Evolutionary conservation across 768 basidiomycete genomes (phyloP).

Genomic region (Cystobasidium tubakii): DNA sequence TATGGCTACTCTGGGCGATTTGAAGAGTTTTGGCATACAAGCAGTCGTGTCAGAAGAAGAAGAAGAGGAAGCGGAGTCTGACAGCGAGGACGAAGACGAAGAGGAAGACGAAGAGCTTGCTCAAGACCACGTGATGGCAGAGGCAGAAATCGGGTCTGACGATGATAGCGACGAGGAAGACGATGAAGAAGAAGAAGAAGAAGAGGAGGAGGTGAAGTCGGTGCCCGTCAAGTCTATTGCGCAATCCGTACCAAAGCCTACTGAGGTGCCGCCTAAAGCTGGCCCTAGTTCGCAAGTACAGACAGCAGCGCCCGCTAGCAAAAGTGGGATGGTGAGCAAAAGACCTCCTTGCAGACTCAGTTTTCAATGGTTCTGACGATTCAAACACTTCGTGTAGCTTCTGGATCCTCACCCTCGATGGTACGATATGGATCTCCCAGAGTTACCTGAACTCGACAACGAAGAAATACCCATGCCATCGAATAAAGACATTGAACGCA

Average conservation of each 20-base stretch:
- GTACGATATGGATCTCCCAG: constrained; percentile 32
- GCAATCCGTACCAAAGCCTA: neutral
- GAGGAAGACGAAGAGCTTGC: neutral
- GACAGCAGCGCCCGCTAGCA: neutral
- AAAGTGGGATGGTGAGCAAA: constrained; percentile 32
- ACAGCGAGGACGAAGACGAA: neutral
- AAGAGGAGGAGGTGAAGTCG: neutral
- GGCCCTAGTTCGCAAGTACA: neutral
- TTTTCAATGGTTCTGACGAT: too few species aligned
- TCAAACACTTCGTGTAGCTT: neutral
- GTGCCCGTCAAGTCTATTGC: neutral
- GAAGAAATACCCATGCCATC: constrained; percentile 13
- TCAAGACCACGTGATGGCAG: neutral
- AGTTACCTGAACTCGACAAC: constrained; percentile 10
- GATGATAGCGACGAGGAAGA: constrained; percentile 11
- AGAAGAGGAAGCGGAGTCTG: constrained; percentile 6
- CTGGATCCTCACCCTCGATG: constrained; percentile 36
- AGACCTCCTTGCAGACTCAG: neutral
- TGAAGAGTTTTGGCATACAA: neutral
- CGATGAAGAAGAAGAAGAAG: neutral
- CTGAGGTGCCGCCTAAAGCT: neutral
- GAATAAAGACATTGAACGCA: constrained; percentile 5
- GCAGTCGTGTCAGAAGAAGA: neutral
- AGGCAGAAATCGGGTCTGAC: neutral
- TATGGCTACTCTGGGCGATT: constrained; percentile 28